Percentiles rank a stretch among this genome's conserved stretches.
Conservation (phyloP, 306 rosid species). For the Notholithocarpus densiflorus region DNA sequence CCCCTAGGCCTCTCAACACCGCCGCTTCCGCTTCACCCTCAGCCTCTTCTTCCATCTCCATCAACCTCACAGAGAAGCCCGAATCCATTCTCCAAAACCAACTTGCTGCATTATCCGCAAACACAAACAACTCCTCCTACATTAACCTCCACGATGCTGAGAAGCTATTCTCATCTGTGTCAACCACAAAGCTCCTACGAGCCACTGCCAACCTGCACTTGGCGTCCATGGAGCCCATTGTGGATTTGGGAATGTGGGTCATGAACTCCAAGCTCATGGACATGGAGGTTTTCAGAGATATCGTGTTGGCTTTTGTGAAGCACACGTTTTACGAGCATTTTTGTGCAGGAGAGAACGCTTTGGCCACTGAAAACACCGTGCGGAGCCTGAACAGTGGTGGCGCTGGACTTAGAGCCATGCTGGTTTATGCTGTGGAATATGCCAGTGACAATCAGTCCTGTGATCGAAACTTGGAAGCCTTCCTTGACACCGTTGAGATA, state of each 20-base stretch:
- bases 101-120: too few relatives aligned
- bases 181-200: conserved; percentile 48
- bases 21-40: not conserved
- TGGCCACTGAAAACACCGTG: conserved; percentile 41
- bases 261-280: conserved; percentile 67
- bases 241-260: conserved; percentile 78
- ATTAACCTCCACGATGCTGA: conserved; percentile 38
- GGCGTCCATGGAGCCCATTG: conserved; percentile 66
- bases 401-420: conserved; percentile 72
- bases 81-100: not conserved
- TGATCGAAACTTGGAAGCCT: conserved; percentile 51
- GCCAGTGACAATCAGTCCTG: conserved; percentile 58
- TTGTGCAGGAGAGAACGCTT: conserved; percentile 79
- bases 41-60: not conserved
- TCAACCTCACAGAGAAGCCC: not conserved
- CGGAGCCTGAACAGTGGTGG: conserved; percentile 26
- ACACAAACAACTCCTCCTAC: conserved; percentile 22
- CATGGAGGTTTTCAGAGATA: not conserved
- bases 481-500: conserved; percentile 56
- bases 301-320: conserved; percentile 26
- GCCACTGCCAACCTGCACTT: conserved; percentile 66
- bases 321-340: conserved; percentile 56
- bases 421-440: conserved; percentile 72
- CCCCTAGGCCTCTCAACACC: not conserved
- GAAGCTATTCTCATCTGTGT: conserved; percentile 47